Evolutionary conservation across 1,139 yeast species (phyloP).

Genomic region (Yarrowia galli): DNA sequence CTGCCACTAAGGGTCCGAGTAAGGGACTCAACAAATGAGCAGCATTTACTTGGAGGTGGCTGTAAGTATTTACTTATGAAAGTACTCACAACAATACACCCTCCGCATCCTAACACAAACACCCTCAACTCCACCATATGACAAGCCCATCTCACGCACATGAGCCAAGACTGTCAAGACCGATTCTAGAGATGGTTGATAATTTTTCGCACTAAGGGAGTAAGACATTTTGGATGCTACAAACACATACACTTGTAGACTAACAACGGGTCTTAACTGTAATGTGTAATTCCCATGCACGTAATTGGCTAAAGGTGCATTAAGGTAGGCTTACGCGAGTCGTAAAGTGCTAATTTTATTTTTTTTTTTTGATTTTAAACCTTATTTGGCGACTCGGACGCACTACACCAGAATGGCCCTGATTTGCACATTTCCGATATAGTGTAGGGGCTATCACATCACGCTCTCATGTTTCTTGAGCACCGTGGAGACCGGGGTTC

Average conservation of each 20-base stretch:
- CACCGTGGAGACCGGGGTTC: slow-evolving; percentile 12
- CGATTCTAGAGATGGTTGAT: neutral
- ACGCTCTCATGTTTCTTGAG: slow-evolving; percentile 2
- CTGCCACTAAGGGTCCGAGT: neutral
- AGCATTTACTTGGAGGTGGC: neutral
- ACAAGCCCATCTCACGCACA: neutral
- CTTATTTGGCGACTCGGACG: neutral
- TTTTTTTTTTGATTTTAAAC: no score
- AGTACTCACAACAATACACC: no score
- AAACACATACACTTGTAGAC: neutral
- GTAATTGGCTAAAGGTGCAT: neutral
- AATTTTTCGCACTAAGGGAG: neutral
- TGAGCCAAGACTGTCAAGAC: neutral
- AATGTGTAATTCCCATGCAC: neutral
- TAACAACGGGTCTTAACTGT: slow-evolving; percentile 10
- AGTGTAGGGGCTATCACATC: slow-evolving; percentile 13
- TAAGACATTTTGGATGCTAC: neutral
- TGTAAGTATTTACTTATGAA: no score
- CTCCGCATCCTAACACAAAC: no score
- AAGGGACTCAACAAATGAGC: no score
- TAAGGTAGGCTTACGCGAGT: neutral
- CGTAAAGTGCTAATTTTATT: no score
- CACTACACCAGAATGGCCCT: neutral
- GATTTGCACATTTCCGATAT: neutral
- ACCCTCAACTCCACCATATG: no score